A percentile compares a stretch with the other conserved stretches of the same genome.
phyloP scores from a whole-genome alignment of 2,329 filamentous ascomycete species.

The Aspergillus sp. region DNA sequence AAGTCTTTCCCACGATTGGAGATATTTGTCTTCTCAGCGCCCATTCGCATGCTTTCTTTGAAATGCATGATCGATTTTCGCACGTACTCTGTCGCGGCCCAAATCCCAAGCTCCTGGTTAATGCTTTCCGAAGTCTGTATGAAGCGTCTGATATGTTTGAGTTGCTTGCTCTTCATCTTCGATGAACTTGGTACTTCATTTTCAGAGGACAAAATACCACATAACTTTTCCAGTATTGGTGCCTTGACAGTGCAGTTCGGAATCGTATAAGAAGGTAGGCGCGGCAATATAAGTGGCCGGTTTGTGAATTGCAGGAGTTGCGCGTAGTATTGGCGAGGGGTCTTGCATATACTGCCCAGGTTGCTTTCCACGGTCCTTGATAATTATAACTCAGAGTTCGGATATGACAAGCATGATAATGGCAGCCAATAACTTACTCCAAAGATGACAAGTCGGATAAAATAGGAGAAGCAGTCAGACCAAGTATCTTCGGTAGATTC shows the following conservation, averaged over 20 bases:
- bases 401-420: neutral
- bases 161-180: neutral
- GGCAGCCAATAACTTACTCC: neutral
- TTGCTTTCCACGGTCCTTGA: neutral
- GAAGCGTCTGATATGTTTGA: neutral
- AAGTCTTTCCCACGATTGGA: neutral
- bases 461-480: conserved; percentile 11
- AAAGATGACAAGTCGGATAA: neutral
- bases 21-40: neutral
- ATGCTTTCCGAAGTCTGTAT: neutral
- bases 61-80: neutral
- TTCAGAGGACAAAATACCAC: neutral
- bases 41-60: neutral
- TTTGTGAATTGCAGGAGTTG: conserved; percentile 5
- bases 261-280: neutral
- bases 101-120: neutral
- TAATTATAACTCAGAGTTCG: neutral
- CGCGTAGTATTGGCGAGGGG: neutral
- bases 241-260: neutral
- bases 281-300: neutral
- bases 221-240: neutral
- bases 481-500: conserved; percentile 1
- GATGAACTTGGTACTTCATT: no score
- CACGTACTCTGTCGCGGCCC: conserved; percentile 1
- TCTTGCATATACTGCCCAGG: conserved; percentile 7